Evolutionary conservation across 2,329 filamentous ascomycete genomes (phyloP).

Genomic region (Colletotrichum caudatum): DNA sequence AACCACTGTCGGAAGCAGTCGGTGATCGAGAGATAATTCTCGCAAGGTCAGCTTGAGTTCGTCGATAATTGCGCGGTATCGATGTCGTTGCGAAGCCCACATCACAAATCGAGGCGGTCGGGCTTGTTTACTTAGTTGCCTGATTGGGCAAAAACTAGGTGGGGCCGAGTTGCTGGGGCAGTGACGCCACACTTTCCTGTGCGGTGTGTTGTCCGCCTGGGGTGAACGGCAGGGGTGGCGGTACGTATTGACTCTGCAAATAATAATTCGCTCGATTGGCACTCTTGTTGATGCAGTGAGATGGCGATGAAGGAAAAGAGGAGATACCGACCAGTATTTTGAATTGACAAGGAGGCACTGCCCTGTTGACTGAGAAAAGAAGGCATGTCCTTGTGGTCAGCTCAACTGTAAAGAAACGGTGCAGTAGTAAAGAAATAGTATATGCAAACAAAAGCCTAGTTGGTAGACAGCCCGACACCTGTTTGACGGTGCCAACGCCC

Average conservation of each 20-base stretch:
- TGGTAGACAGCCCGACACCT: neutral
- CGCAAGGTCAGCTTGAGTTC: slow-evolving; percentile 55
- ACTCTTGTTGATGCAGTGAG: neutral
- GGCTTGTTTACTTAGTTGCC: slow-evolving; percentile 43
- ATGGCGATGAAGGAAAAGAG: neutral
- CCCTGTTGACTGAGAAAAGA: neutral
- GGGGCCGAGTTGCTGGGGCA: slow-evolving; percentile 43
- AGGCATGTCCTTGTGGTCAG: neutral
- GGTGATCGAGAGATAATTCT: slow-evolving; percentile 57
- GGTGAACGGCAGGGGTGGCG: neutral
- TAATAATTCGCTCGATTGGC: slow-evolving; percentile 1
- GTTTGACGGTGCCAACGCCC: slow-evolving; percentile 26
- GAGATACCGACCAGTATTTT: neutral
- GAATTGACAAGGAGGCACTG: neutral
- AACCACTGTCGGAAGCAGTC: slow-evolving; percentile 60
- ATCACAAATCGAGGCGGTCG: slow-evolving; percentile 40
- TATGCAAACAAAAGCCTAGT: slow-evolving; percentile 22
- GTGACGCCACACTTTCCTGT: slow-evolving; percentile 39
- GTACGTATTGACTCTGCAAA: slow-evolving; percentile 11
- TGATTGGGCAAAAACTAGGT: slow-evolving; percentile 38
- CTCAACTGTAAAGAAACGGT: neutral
- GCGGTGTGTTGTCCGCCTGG: slow-evolving; percentile 12
- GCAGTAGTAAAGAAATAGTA: slow-evolving; percentile 15
- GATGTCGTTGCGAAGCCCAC: slow-evolving; percentile 48
- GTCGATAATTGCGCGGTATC: slow-evolving; percentile 55